phyloP scores from a whole-genome alignment of 2,329 filamentous ascomycete genomes.

The Ascochyta rabiei region DNA sequence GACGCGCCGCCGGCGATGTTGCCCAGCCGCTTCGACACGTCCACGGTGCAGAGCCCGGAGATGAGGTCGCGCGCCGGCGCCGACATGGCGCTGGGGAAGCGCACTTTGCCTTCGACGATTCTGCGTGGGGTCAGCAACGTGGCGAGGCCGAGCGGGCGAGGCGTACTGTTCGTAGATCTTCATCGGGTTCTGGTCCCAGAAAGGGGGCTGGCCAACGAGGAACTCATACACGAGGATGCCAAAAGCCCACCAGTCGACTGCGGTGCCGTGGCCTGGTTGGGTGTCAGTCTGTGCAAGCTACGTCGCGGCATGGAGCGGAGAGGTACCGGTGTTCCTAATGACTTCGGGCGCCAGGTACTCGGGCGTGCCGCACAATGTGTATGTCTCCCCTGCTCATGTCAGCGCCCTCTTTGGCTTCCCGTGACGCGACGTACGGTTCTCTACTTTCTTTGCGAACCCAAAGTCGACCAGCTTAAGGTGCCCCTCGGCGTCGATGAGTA shows the following conservation, averaged over 20 bases:
- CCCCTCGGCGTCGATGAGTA: conserved; percentile 76
- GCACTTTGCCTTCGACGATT: conserved; percentile 78
- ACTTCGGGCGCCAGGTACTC: conserved; percentile 86
- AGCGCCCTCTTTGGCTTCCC: conserved; percentile 4
- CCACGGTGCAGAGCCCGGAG: conserved; percentile 75
- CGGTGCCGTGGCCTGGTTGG: conserved; percentile 63
- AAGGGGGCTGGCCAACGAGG: conserved; percentile 81
- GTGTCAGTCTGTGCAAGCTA: conserved; percentile 22
- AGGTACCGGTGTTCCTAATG: conserved; percentile 75
- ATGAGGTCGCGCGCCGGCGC: conserved; percentile 76
- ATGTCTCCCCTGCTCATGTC: conserved; percentile 66
- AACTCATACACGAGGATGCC: conserved; percentile 87
- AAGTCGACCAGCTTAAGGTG: conserved; percentile 86
- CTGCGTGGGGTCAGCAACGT: conserved; percentile 47
- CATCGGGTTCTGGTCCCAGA: conserved; percentile 85
- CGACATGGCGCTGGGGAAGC: conserved; percentile 73
- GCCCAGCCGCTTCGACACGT: conserved; percentile 77
- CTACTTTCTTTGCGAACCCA: conserved; percentile 81
- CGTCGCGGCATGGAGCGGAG: not conserved
- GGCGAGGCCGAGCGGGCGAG: not conserved
- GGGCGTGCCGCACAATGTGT: conserved; percentile 82
- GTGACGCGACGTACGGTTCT: conserved; percentile 55
- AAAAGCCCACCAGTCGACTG: conserved; percentile 88
- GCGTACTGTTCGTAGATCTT: conserved; percentile 76
- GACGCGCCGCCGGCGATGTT: conserved; percentile 77